A percentile compares a stretch with the other conserved stretches of the same genome.
Evolutionary conservation across 2,329 filamentous ascomycete genomes (phyloP).

Genomic region (Beauveria pseudobassiana): DNA sequence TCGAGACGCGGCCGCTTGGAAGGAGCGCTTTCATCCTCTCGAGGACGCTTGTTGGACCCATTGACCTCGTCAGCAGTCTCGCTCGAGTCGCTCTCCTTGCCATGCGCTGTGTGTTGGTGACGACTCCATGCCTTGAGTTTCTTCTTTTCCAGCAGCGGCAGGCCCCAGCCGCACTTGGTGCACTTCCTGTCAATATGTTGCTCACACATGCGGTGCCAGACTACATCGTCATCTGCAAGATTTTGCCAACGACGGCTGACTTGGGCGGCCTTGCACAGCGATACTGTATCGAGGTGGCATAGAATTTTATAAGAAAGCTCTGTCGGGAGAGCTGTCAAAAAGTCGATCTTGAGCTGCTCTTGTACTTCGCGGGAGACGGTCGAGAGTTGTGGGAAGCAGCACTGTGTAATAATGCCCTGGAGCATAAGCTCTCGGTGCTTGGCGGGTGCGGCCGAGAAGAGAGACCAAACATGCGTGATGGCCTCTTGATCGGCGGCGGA

Average conservation of each 20-base stretch:
- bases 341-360: conserved; percentile 96
- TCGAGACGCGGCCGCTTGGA: conserved; percentile 28
- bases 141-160: conserved; percentile 84
- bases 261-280: conserved; percentile 90
- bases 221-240: conserved; percentile 92
- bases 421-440: conserved; percentile 96
- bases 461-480: conserved; percentile 94
- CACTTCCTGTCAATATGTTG: conserved; percentile 93
- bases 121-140: conserved; percentile 79
- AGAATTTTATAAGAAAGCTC: conserved; percentile 93
- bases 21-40: conserved; percentile 22
- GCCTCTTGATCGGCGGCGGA: conserved; percentile 84
- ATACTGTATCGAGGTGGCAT: conserved; percentile 85
- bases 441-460: conserved; percentile 90
- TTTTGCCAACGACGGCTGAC: conserved; percentile 83
- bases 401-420: conserved; percentile 90
- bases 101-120: conserved; percentile 60
- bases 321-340: conserved; percentile 76
- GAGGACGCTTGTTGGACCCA: conserved; percentile 27
- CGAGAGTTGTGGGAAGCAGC: conserved; percentile 94
- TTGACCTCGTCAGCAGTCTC: conserved; percentile 22
- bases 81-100: conserved; percentile 20
- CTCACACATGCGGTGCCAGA: conserved; percentile 97
- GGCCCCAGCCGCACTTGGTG: conserved; percentile 89
- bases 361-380: conserved; percentile 85